Percentiles rank a stretch among this genome's conserved stretches.
Evolutionary conservation across 345 rosid species (phyloP).

Genomic region (Brassica napus): Da-Ae NC_063440.1:20845501-20846000

Average conservation of each 20-base stretch:
- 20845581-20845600: slow-evolving; percentile 25
- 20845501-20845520: not conserved
- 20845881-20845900: not conserved
- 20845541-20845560: slow-evolving; percentile 23
- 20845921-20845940: too few relatives aligned
- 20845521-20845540: not conserved
- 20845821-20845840: slow-evolving; percentile 29
- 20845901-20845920: too few relatives aligned
- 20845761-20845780: slow-evolving; percentile 34
- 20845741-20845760: slow-evolving; percentile 39
- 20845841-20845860: not conserved
- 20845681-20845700: slow-evolving; percentile 38
- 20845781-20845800: slow-evolving; percentile 42
- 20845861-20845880: not conserved
- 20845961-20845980: not conserved
- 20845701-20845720: slow-evolving; percentile 23
- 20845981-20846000: not conserved
- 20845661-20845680: slow-evolving; percentile 22
- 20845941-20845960: too few relatives aligned
- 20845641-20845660: slow-evolving; percentile 12
- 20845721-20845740: slow-evolving; percentile 24
- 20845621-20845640: slow-evolving; percentile 36
- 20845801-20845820: slow-evolving; percentile 38
- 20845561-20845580: slow-evolving; percentile 16
- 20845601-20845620: slow-evolving; percentile 33